Evolutionary conservation across 225 moss, liverwort and hornwort genomes (phyloP), one percentile per base, ranked within the genome.

Genomic region (Pseudoscleropodium purum): DNA sequence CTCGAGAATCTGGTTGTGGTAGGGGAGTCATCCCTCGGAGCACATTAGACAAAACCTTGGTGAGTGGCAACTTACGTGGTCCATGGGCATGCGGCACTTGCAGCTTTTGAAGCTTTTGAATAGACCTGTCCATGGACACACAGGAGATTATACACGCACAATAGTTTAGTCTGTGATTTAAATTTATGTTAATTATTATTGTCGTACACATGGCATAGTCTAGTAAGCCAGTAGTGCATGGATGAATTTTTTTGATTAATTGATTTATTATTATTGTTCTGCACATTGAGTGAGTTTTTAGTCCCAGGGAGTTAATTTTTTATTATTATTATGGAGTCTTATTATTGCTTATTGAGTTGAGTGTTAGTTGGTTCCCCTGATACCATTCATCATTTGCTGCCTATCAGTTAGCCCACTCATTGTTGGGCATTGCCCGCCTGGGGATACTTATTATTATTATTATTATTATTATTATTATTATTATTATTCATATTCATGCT

Each of bases 331-430:
- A 59, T 14, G 9, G 51, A 77, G 85, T 75, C 18, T 31, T 47
- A 7, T 67, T 79, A 24, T 60, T 43, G 36, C 52, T 57, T 57
- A 39, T 75, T n/a, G 59, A 59, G 31, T 56, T 21, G 56, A 72
- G 59, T 41, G 51, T 88, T 85, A 20, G 57, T 47, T 24, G 68
- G 75, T 81, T 57, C 59, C 52, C 67, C 75, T 88, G 81, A 85
- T 81, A 52, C 88, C 66, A 85, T 64, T 82, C 82, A 88, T 89
- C 82, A 82, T 91, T 82, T 0, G 51, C 85, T 74, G 81, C 81
- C 85, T 62, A 90, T 87, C 77, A 87, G 41, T 41, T 90, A 79
- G 79, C 81, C 82, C 86, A 86, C 85, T 91, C 82, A 91, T 91
- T 89, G 86, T 82, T 66, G 62, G 26, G 88, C 74, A 65, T 74